These are phyloP conservation scores for Thalassiosira livingstoniorum DNA, from an alignment of 352 stramenopile species.

Conservation along the genomic window DNA sequence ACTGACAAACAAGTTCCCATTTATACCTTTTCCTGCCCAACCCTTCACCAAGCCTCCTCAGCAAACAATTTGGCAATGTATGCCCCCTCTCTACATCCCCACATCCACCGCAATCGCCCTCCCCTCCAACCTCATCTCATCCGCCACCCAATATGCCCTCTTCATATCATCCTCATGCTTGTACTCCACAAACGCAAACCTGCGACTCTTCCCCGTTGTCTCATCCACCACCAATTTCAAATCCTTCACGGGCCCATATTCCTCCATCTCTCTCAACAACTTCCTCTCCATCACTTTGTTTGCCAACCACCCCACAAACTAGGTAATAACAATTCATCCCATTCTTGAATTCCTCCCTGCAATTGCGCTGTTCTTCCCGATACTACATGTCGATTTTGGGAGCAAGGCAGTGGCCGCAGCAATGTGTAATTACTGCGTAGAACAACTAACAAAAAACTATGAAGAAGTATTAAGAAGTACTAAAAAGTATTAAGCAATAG, in stretches of 20 bases:
- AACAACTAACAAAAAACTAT: too few species aligned
- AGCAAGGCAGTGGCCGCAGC: too few species aligned
- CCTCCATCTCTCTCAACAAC: slow-evolving; percentile 93
- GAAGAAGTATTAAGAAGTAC: too few species aligned
- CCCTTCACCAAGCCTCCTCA: slow-evolving; percentile 93
- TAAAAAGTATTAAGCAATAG: too few species aligned
- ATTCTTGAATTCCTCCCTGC: slow-evolving; percentile 64
- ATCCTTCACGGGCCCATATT: slow-evolving; percentile 80
- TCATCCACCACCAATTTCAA: slow-evolving; percentile 83
- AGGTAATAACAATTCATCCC: slow-evolving; percentile 93
- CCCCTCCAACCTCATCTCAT: slow-evolving; percentile 97
- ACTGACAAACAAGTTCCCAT: slow-evolving; percentile 20
- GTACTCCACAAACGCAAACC: slow-evolving; percentile 99
- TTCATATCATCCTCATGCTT: slow-evolving; percentile 97
- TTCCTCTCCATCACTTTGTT: slow-evolving; percentile 99
- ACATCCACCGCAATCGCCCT: slow-evolving; percentile 97
- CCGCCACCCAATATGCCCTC: slow-evolving; percentile 92
- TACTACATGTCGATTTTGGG: too few species aligned
- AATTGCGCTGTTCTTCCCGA: slow-evolving; percentile 68
- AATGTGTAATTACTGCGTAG: too few species aligned
- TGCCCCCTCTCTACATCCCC: slow-evolving; percentile 96
- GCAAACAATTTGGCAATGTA: slow-evolving; percentile 96
- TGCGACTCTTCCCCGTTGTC: slow-evolving; percentile 90
- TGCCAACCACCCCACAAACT: slow-evolving; percentile 96
- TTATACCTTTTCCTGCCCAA: slow-evolving; percentile 89